phyloP scores from a whole-genome alignment of 345 rosid species.

The Conringia planisiliqua region DNA sequence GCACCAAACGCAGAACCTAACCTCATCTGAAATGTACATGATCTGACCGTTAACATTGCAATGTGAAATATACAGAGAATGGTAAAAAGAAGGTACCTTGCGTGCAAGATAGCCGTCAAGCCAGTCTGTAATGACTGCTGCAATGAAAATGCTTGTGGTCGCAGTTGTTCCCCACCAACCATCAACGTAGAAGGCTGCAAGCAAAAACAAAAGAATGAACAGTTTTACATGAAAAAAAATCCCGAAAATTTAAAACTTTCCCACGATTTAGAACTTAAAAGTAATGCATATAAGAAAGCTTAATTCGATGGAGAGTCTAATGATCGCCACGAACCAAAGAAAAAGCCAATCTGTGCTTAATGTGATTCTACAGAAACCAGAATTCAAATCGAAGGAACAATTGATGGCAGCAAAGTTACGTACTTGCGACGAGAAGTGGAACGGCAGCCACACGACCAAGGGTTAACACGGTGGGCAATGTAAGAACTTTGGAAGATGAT shows the following conservation, averaged over 20 bases:
- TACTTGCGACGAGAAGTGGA: conserved; percentile 78
- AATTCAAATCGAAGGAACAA: neutral
- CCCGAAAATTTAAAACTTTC: neutral
- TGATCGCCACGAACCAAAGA: neutral
- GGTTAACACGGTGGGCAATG: conserved; percentile 85
- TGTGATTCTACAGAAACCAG: neutral
- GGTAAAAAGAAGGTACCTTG: conserved; percentile 46
- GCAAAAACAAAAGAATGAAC: conserved; percentile 2
- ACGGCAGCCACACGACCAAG: conserved; percentile 92
- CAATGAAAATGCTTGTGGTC: conserved; percentile 80
- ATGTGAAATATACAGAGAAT: neutral
- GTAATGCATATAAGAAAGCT: neutral
- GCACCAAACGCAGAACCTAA: conserved; percentile 91
- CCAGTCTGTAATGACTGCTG: conserved; percentile 96
- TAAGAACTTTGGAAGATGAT: conserved; percentile 54
- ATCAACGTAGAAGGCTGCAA: conserved; percentile 76
- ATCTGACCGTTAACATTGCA: neutral
- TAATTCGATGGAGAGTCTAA: neutral
- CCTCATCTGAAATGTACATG: conserved; percentile 62
- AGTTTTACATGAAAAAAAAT: neutral
- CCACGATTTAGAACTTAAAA: neutral
- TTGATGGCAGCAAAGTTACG: neutral
- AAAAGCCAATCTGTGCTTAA: neutral
- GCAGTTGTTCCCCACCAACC: conserved; percentile 89
- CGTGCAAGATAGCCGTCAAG: conserved; percentile 97